Evolutionary conservation across 441 rosid species (phyloP), one percentile per base, ranked within the genome.

Genomic region (Populus hybrid): DNA sequence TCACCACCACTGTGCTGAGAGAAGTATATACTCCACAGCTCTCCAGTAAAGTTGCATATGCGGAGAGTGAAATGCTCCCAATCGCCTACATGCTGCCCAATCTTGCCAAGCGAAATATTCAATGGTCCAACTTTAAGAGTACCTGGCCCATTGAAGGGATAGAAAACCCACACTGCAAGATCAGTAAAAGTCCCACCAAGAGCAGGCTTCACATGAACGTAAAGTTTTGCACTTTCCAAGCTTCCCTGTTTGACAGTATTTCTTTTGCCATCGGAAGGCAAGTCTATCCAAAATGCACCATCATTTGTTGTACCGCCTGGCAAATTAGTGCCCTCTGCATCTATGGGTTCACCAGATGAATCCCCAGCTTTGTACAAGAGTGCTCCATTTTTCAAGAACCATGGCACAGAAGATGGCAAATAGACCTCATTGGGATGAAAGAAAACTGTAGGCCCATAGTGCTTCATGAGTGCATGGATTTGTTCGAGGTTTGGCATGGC

Each of bases 1-100:
- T 88, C 82, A 7, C 99, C 99, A 3, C 93, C 94, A 33, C 97
- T 92, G 84, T 93, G 45, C 45, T 40, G 45, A 3, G 45, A 40
- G 45, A 40, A 40, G 45, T 40, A 40, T 40, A 40, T 40, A 3
- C 45, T 85, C 88, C 89, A 83, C 2, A 93, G 91, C 82, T 88
- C 95, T 50, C 96, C 95, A 0, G 86, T 86, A 73, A 92, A 92
- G 88, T 92, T 95, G 87, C 94, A 80, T 80, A 92, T 82, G 1
- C 98, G 84, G 71, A 40, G 91, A 72, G 99, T 95, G 82, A 90
- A 89, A 82, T 95, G 98, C 82, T 93, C 99, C 97, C 97, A 93
- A 61, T 93, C 98, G 23, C 94, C 89, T 8, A 93, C 91, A 80
- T 95, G 97, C 84, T 92, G 94, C n/a, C 98, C 99, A 18, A 90